These are phyloP conservation scores for Chaetomiaceae sp. DNA, from an alignment of 2,329 filamentous ascomycete species.

Conservation along the genomic window DNA sequence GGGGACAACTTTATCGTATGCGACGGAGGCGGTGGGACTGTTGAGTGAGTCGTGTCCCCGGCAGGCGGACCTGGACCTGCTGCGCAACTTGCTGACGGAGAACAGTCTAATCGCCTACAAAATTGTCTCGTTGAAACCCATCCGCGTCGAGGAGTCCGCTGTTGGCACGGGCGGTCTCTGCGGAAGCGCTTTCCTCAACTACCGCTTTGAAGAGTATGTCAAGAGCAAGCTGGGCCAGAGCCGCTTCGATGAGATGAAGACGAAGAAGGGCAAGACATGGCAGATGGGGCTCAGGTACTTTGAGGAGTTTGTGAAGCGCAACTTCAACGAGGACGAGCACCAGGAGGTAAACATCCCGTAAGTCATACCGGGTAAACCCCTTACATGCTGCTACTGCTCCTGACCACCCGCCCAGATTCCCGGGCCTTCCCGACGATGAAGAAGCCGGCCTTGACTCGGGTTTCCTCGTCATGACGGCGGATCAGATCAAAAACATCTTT, in stretches of 20 bases:
- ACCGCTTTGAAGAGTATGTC: slow-evolving; percentile 75
- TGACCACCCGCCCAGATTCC: slow-evolving; percentile 47
- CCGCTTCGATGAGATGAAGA: slow-evolving; percentile 68
- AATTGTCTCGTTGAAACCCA: slow-evolving; percentile 66
- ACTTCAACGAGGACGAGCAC: slow-evolving; percentile 74
- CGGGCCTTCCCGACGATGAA: slow-evolving; percentile 70
- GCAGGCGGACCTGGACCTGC: too few relatives aligned
- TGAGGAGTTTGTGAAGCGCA: slow-evolving; percentile 79
- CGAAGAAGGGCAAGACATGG: slow-evolving; percentile 74
- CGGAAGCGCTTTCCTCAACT: slow-evolving; percentile 75
- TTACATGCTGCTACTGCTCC: not conserved
- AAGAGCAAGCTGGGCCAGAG: slow-evolving; percentile 60
- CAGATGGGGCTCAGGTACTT: slow-evolving; percentile 75
- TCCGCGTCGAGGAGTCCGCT: slow-evolving; percentile 72
- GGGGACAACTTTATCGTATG: slow-evolving; percentile 63
- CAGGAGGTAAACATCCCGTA: slow-evolving; percentile 72
- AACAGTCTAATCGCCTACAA: slow-evolving; percentile 70
- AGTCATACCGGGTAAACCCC: slow-evolving; percentile 28
- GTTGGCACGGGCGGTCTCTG: slow-evolving; percentile 75
- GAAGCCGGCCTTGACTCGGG: slow-evolving; percentile 69
- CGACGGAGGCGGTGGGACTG: slow-evolving; percentile 58
- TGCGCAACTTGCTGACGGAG: slow-evolving; percentile 17
- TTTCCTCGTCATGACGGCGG: slow-evolving; percentile 66
- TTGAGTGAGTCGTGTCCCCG: slow-evolving; percentile 51
- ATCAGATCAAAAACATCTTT: slow-evolving; percentile 68